Evolutionary conservation across 257 asterid species (phyloP).

Genomic region (Linderniella brevidens): DNA sequence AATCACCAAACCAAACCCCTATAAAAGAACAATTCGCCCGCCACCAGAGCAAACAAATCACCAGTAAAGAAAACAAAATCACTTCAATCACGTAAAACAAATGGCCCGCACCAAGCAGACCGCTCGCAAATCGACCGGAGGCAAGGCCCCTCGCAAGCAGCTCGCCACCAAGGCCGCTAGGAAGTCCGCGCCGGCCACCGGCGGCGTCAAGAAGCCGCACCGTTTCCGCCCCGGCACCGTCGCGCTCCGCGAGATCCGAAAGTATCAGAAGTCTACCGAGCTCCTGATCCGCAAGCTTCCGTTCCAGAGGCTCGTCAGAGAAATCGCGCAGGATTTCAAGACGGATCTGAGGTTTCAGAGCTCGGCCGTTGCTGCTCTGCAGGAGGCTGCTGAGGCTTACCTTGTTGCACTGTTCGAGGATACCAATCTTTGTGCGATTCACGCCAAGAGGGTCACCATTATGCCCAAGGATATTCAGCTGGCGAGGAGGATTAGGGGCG

Average conservation of each 20-base stretch:
- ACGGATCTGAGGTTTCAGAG: constrained; percentile 12
- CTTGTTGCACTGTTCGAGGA: constrained; percentile 9
- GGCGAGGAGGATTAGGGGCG: constrained; percentile 7
- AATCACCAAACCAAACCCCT: too few species aligned
- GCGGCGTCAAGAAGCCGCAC: constrained; percentile 7
- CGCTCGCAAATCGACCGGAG: constrained; percentile 6
- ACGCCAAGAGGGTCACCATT: constrained; percentile 6
- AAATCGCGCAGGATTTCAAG: constrained; percentile 11
- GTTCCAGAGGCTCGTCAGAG: constrained; percentile 8
- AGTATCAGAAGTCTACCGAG: constrained; percentile 8
- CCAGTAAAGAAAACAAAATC: too few species aligned
- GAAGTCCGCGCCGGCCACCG: constrained; percentile 7
- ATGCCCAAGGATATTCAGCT: constrained; percentile 10
- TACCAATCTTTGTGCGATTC: constrained; percentile 7
- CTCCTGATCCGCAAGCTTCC: constrained; percentile 9
- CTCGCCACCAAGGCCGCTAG: constrained; percentile 8
- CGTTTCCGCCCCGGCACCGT: constrained; percentile 10
- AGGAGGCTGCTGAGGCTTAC: constrained; percentile 10
- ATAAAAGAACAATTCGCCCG: too few species aligned
- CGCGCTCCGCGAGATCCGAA: constrained; percentile 8
- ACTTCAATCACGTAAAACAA: not conserved
- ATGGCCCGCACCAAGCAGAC: constrained; percentile 10
- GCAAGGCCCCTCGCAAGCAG: constrained; percentile 7
- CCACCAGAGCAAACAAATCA: too few species aligned
- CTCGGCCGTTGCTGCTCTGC: constrained; percentile 8